A percentile compares a stretch with the other conserved stretches of the same genome.
Evolutionary conservation across 768 basidiomycete genomes (phyloP).

Genomic region (Trametes cinnabarina): DNA sequence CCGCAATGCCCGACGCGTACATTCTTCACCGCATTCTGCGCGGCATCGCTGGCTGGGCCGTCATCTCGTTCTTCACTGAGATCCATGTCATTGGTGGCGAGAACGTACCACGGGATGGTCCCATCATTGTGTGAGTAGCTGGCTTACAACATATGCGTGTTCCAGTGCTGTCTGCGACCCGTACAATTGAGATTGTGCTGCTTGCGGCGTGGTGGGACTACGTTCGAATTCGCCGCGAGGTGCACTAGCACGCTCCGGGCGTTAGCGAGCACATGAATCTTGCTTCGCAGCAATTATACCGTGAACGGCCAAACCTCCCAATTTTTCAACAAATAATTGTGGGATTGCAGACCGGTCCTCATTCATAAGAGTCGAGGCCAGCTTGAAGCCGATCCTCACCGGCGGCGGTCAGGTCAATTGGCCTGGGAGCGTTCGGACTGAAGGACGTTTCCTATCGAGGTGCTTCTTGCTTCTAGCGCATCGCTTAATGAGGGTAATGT

Average conservation of each 20-base stretch:
- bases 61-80: slow-evolving; percentile 86
- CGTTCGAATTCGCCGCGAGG: no score
- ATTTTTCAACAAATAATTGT: no score
- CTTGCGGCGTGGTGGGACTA: neutral
- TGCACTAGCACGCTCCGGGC: no score
- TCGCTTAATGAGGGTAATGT: neutral
- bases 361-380: neutral
- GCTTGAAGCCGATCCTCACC: neutral
- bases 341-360: no score
- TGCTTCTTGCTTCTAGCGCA: neutral
- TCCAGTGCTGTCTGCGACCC: neutral
- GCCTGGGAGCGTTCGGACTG: neutral
- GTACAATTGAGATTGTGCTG: neutral
- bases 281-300: no score
- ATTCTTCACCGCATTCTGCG: slow-evolving; percentile 70
- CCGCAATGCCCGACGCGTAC: slow-evolving; percentile 35
- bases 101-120: slow-evolving; percentile 83
- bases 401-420: neutral
- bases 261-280: no score
- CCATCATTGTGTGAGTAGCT: slow-evolving; percentile 83
- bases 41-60: slow-evolving; percentile 66
- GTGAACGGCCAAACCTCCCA: no score
- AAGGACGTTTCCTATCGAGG: neutral
- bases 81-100: slow-evolving; percentile 84
- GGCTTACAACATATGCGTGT: neutral